Evolutionary conservation across 1,284 basidiomycete species (phyloP), one percentile per base, ranked within the genome.

Genomic region (Papiliotrema flavescens): DNA sequence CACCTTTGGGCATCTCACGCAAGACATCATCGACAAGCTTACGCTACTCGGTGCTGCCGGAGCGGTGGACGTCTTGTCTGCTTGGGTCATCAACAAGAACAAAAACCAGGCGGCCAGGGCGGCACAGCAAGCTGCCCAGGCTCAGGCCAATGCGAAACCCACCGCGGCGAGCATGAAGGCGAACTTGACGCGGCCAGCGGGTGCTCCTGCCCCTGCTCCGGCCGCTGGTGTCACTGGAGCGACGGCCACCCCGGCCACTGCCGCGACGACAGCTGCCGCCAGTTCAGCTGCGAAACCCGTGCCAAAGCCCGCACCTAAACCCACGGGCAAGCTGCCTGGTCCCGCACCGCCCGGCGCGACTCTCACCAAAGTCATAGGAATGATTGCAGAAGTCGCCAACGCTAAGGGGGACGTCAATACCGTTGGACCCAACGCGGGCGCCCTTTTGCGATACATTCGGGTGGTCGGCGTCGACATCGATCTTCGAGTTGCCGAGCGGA

Each of bases 61-160:
- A 4, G 73, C 73, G 11, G 67, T 75, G 13, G 71, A 71, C 52
- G 73, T 73, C 1, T 49, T 75, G 19, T 67, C 67, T 13, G 65
- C 66, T 53, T 75, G 73, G 73, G 69, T 75, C 0, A 67, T 69
- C 49, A 73, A 70, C 58, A 73, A 73, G 64, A 69, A 72, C 54
- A 70, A 70, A 56, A 63, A 65, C 44, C 61, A 64, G 49, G 61
- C 65, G 23, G 51, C 51, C 22, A n/a, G 51, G 46, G 51, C 51
- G 11, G 51, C 51, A 8, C 43, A 45, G 23, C 43, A 45, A 32
- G 51, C 46, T 28, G 46, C 51, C 4, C 22, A 23, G 37, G 51
- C 51, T 26, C 51, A 52, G 34, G 51, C 43, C 5, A 66, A 63
- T 34, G 54, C 67, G 45, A 56, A 49, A 61, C 64, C 24, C 49